phyloP scores from a whole-genome alignment of 306 rosid genomes.

The Rosa rugosa region DNA sequence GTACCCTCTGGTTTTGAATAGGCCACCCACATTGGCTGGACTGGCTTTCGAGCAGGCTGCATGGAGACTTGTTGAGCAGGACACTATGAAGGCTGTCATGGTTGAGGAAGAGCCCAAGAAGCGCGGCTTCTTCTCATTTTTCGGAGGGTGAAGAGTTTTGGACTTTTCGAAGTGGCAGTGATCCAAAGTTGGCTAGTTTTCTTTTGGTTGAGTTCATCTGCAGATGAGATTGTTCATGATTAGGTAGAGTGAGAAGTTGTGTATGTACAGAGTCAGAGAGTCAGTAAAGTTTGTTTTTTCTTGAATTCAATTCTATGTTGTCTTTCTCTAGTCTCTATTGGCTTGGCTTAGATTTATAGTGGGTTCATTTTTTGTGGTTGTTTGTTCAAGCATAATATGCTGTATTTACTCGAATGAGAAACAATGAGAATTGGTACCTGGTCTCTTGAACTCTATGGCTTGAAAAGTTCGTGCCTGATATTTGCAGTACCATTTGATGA shows the following conservation, averaged over 20 bases:
- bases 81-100: conserved; percentile 89
- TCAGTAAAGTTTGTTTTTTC: conserved; percentile 22
- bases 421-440: conserved; percentile 12
- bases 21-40: conserved; percentile 95
- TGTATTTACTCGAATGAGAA: background rate
- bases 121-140: conserved; percentile 88
- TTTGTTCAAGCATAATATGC: conserved; percentile 1
- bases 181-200: background rate
- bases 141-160: conserved; percentile 55
- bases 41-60: conserved; percentile 98
- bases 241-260: conserved; percentile 24
- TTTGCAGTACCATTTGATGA: background rate
- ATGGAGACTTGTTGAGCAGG: conserved; percentile 98
- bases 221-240: conserved; percentile 4
- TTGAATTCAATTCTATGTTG: conserved; percentile 17
- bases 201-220: conserved; percentile 3
- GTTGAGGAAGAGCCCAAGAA: conserved; percentile 89
- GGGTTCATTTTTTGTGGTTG: conserved; percentile 2
- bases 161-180: background rate
- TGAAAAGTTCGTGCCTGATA: background rate
- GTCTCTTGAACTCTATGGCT: background rate
- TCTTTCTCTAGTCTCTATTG: conserved; percentile 15
- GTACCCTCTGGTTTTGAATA: conserved; percentile 80
- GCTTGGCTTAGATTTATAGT: conserved; percentile 19
- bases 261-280: conserved; percentile 49